A percentile compares a stretch with the other conserved stretches of the same genome.
These are phyloP conservation scores for Diaporthe sp. DNA, from an alignment of 2,329 filamentous ascomycete species.

Conservation along the genomic window DNA sequence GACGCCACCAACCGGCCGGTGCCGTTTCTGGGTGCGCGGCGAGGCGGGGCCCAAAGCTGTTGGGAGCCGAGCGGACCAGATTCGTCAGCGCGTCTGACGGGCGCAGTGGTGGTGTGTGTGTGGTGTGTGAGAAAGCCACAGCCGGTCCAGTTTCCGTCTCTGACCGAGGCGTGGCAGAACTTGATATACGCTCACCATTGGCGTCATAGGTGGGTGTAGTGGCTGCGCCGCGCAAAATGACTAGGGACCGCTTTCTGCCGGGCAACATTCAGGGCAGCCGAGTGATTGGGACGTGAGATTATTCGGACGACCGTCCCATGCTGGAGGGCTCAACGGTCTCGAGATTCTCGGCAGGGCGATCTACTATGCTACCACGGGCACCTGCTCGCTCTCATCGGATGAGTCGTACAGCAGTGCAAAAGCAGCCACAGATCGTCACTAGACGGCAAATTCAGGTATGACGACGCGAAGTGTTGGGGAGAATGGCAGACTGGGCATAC, in stretches of 20 bases:
- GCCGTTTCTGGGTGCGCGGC: constrained; percentile 17
- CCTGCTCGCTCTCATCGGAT: constrained; percentile 19
- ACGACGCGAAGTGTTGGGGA: constrained; percentile 19
- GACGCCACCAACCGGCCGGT: constrained; percentile 25
- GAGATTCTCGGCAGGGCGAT: neutral
- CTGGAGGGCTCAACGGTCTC: constrained; percentile 20
- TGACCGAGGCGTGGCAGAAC: neutral
- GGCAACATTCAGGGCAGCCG: constrained; percentile 8
- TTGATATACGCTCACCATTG: neutral
- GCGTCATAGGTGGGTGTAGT: neutral
- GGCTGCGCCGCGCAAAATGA: neutral
- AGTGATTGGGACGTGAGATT: neutral
- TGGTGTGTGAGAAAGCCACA: constrained; percentile 12
- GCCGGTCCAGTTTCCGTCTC: neutral
- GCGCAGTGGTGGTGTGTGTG: constrained; percentile 7
- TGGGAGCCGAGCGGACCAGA: constrained; percentile 16
- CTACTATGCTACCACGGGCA: constrained; percentile 1
- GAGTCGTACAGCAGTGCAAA: constrained; percentile 25
- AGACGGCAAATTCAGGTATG: constrained; percentile 22
- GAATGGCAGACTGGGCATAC: constrained; percentile 5
- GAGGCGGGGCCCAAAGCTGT: neutral
- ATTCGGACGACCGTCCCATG: constrained; percentile 5
- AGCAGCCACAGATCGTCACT: constrained; percentile 15
- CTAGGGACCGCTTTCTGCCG: neutral
- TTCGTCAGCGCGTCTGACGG: constrained; percentile 25